Evolutionary conservation across 805 yeast genomes (phyloP).

Genomic region (Maudiozyma saulgeensis): DNA sequence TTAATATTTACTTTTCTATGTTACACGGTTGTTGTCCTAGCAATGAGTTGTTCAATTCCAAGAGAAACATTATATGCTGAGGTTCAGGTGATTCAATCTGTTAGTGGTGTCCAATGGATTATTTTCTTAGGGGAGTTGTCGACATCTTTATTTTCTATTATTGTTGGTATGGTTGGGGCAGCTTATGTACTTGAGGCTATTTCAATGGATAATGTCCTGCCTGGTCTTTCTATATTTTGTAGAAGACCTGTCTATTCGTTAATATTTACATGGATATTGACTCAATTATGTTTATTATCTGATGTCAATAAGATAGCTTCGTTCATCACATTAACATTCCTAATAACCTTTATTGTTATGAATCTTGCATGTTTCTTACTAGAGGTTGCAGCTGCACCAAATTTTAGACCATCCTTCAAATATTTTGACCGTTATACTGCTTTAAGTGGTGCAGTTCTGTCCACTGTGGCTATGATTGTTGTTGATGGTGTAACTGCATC

Average conservation of each 20-base stretch:
- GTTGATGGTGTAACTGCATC: conserved; percentile 90
- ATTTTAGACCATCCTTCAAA: conserved; percentile 89
- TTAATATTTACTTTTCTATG: conserved; percentile 64
- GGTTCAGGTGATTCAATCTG: conserved; percentile 76
- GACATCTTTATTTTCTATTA: conserved; percentile 83
- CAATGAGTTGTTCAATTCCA: conserved; percentile 75
- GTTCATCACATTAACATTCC: conserved; percentile 91
- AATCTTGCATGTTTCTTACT: conserved; percentile 87
- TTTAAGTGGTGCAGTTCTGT: conserved; percentile 55
- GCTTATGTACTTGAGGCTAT: conserved; percentile 87
- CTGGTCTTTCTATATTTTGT: conserved; percentile 59
- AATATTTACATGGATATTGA: conserved; percentile 65
- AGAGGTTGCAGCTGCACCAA: conserved; percentile 91
- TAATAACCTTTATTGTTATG: conserved; percentile 91
- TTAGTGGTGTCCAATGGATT: conserved; percentile 56
- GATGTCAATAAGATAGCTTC: conserved; percentile 92
- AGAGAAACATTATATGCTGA: conserved; percentile 68
- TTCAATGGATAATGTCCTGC: conserved; percentile 80
- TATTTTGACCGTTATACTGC: conserved; percentile 83
- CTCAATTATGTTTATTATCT: conserved; percentile 79
- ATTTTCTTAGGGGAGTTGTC: conserved; percentile 85
- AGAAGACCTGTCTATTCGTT: conserved; percentile 60
- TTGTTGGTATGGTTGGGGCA: conserved; percentile 94
- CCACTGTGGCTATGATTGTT: conserved; percentile 80
- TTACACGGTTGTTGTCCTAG: conserved; percentile 69